A percentile compares a stretch with the other conserved stretches of the same genome.
These are phyloP conservation scores for Ganoderma sp. DNA, from an alignment of 1,284 basidiomycete species.

Conservation along the genomic window DNA sequence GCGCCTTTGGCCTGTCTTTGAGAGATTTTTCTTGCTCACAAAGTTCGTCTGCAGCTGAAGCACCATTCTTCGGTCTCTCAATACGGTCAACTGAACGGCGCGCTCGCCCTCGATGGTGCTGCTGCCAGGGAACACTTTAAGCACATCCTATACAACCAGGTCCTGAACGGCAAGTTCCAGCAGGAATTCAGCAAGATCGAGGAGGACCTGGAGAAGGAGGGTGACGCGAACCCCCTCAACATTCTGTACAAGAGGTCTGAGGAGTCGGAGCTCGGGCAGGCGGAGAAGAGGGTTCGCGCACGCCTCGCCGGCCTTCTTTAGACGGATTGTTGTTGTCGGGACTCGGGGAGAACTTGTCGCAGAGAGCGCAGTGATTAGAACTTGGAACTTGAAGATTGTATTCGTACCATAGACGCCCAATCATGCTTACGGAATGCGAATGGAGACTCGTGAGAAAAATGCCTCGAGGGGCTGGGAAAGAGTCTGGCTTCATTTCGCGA, in stretches of 20 bases:
- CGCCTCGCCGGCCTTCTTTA: conserved; percentile 53
- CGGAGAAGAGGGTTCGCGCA: conserved; percentile 62
- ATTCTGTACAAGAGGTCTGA: conserved; percentile 57
- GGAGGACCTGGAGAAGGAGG: conserved; percentile 63
- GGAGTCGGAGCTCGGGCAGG: conserved; percentile 59
- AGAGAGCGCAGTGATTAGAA: too few relatives aligned
- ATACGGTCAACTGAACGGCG: conserved; percentile 64
- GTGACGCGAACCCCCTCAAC: conserved; percentile 60
- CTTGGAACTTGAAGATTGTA: conserved; percentile 10
- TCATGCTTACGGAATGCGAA: neutral
- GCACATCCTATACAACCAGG: conserved; percentile 63
- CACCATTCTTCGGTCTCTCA: conserved; percentile 68
- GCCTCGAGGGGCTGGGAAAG: conserved; percentile 13
- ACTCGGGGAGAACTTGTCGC: too few relatives aligned
- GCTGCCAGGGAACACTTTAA: conserved; percentile 58
- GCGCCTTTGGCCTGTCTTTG: neutral
- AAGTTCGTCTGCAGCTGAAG: conserved; percentile 51
- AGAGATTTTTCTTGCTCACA: neutral
- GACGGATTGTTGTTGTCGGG: neutral
- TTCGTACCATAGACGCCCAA: conserved; percentile 13
- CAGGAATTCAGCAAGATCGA: conserved; percentile 62
- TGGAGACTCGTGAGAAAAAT: neutral
- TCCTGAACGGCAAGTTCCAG: conserved; percentile 66
- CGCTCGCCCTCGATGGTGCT: conserved; percentile 59
- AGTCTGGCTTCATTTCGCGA: conserved; percentile 18